Evolutionary conservation across 208 protist species (phyloP).

Genomic region (Crithidia brevicula): DNA sequence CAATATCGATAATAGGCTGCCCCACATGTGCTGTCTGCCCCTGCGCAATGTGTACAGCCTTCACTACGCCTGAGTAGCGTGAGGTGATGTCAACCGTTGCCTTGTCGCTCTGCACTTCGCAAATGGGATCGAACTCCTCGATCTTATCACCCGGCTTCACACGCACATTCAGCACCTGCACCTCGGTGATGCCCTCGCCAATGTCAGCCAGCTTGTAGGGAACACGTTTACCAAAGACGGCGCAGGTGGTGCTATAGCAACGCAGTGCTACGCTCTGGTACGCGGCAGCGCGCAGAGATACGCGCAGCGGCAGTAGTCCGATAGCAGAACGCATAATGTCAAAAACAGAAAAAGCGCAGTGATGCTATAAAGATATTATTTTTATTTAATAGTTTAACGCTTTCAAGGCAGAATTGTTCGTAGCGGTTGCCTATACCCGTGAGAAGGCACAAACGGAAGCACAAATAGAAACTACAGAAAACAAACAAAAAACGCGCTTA

Average conservation of each 20-base stretch:
- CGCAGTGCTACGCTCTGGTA: background rate
- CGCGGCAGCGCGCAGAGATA: background rate
- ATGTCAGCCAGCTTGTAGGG: slow-evolving; percentile 95
- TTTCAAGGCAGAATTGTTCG: too few species aligned
- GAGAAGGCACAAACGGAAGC: too few species aligned
- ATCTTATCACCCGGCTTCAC: slow-evolving; percentile 93
- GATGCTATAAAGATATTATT: background rate
- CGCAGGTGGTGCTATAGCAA: slow-evolving; percentile 17
- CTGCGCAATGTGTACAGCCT: slow-evolving; percentile 73
- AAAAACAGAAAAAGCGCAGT: background rate
- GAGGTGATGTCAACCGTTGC: slow-evolving; percentile 93
- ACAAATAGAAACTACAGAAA: too few species aligned
- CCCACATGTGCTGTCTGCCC: slow-evolving; percentile 90
- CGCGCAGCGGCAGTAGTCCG: slow-evolving; percentile 1
- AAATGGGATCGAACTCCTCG: slow-evolving; percentile 93
- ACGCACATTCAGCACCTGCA: slow-evolving; percentile 94
- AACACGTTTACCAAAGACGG: slow-evolving; percentile 29
- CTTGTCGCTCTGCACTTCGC: slow-evolving; percentile 96
- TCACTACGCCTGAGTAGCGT: slow-evolving; percentile 84
- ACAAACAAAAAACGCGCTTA: too few species aligned
- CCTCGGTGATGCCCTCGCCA: slow-evolving; percentile 96
- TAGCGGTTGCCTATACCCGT: too few species aligned
- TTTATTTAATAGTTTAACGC: too few species aligned
- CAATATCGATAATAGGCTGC: slow-evolving; percentile 87
- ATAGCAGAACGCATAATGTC: slow-evolving; percentile 17